These are phyloP conservation scores for Schizophyllum commune DNA, from an alignment of 1,284 basidiomycete species.

Conservation along the genomic window DNA sequence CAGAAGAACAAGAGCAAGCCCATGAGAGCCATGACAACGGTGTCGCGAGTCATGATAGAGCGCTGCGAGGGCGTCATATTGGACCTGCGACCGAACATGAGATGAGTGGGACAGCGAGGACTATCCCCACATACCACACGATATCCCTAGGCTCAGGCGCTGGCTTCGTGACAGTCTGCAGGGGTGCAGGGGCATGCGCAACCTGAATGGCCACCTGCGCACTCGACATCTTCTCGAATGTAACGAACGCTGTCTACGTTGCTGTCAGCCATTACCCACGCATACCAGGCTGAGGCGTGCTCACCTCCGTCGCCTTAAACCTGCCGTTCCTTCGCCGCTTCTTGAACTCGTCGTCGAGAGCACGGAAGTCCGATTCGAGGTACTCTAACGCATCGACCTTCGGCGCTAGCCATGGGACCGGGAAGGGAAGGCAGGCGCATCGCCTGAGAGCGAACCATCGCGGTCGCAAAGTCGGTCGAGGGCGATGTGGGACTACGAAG, in stretches of 20 bases:
- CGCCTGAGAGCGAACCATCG: slow-evolving; percentile 13
- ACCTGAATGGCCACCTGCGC: slow-evolving; percentile 91
- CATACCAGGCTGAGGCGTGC: too few relatives aligned
- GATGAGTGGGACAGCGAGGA: too few relatives aligned
- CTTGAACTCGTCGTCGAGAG: slow-evolving; percentile 76
- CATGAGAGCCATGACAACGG: slow-evolving; percentile 66
- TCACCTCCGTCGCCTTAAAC: slow-evolving; percentile 74
- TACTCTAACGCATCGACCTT: slow-evolving; percentile 85
- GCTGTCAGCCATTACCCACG: too few relatives aligned
- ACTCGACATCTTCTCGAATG: slow-evolving; percentile 90
- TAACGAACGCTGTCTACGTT: slow-evolving; percentile 76
- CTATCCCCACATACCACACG: too few relatives aligned
- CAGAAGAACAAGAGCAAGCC: slow-evolving; percentile 74
- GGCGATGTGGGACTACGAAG: slow-evolving; percentile 67
- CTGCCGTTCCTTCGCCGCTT: slow-evolving; percentile 56
- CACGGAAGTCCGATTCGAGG: slow-evolving; percentile 69
- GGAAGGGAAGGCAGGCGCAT: background rate
- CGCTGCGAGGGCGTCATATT: slow-evolving; percentile 68
- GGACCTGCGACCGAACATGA: too few relatives aligned
- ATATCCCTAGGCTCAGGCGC: slow-evolving; percentile 96
- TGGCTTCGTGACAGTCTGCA: slow-evolving; percentile 58
- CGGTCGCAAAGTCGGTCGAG: slow-evolving; percentile 61
- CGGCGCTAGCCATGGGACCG: slow-evolving; percentile 42
- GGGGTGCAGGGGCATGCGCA: slow-evolving; percentile 68
- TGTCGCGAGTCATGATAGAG: slow-evolving; percentile 53